A percentile compares a stretch with the other conserved stretches of the same genome.
phyloP scores from a whole-genome alignment of 2,329 filamentous ascomycete genomes.

The Sphaerostilbella broomeana region DNA sequence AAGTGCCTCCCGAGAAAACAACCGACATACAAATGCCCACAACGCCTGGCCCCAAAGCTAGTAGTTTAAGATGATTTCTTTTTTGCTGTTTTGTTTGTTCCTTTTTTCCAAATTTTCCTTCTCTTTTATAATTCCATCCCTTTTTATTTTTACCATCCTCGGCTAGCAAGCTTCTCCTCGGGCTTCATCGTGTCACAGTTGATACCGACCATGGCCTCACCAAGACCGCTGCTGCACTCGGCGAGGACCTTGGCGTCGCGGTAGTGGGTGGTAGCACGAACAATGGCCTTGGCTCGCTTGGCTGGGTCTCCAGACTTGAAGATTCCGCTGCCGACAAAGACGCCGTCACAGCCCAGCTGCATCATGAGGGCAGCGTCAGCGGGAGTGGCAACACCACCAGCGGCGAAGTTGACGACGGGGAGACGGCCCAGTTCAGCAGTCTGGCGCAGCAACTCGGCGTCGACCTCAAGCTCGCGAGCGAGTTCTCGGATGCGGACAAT shows the following conservation, averaged over 20 bases:
- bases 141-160: conserved; percentile 64
- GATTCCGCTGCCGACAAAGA: conserved; percentile 94
- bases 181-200: conserved; percentile 74
- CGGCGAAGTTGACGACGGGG: conserved; percentile 96
- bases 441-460: conserved; percentile 74
- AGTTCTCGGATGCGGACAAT: conserved; percentile 55
- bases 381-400: conserved; percentile 97
- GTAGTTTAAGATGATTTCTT: conserved; percentile 3
- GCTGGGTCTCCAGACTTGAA: conserved; percentile 93
- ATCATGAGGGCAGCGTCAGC: conserved; percentile 96
- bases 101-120: background rate
- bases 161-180: conserved; percentile 72
- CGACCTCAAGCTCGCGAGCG: conserved; percentile 74
- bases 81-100: background rate
- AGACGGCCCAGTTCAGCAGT: conserved; percentile 81
- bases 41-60: conserved; percentile 6
- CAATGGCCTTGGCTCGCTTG: conserved; percentile 88
- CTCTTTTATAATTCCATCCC: background rate
- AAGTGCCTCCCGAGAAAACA: conserved; percentile 8
- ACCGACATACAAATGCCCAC: conserved; percentile 5
- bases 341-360: conserved; percentile 96
- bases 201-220: conserved; percentile 98
- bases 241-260: conserved; percentile 79
- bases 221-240: conserved; percentile 78
- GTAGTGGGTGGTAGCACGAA: conserved; percentile 88